Conservation (phyloP, 352 stramenopile species). For the Pythium guiyangense region DNA sequence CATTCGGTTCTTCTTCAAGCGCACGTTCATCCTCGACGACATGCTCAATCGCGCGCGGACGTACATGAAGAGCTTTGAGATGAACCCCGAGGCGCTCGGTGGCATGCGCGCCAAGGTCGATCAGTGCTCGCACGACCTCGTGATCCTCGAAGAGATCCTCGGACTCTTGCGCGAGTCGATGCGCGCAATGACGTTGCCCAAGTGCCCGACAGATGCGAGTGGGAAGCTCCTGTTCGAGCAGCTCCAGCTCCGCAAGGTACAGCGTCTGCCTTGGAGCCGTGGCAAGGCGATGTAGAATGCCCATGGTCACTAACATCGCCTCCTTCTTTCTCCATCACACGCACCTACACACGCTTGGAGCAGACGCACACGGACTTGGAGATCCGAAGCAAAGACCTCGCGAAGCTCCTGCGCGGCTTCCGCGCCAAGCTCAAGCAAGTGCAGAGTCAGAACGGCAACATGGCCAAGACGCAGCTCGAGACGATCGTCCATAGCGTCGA, state of each 20-base stretch:
- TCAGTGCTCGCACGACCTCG: conserved; percentile 92
- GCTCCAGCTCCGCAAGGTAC: conserved; percentile 82
- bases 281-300: too few species aligned
- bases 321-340: too few species aligned
- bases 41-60: conserved; percentile 90
- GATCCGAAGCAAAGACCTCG: conserved; percentile 90
- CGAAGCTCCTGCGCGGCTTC: conserved; percentile 89
- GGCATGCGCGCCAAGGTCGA: conserved; percentile 89
- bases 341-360: not conserved
- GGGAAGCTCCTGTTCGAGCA: conserved; percentile 91
- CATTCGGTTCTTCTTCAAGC: conserved; percentile 91
- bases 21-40: conserved; percentile 95
- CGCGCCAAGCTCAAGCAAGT: conserved; percentile 89
- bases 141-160: conserved; percentile 95
- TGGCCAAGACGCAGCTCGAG: conserved; percentile 71
- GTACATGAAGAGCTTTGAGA: conserved; percentile 91
- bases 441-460: conserved; percentile 71
- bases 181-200: conserved; percentile 87
- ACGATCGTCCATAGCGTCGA: conserved; percentile 55
- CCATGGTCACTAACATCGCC: too few species aligned
- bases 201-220: conserved; percentile 83
- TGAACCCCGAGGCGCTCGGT: conserved; percentile 88
- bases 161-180: conserved; percentile 94
- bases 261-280: not conserved
- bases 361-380: conserved; percentile 78